Evolutionary conservation across 2,329 filamentous ascomycete genomes (phyloP), one percentile per base, ranked within the genome.

Genomic region (Pyrenophora teres): DNA sequence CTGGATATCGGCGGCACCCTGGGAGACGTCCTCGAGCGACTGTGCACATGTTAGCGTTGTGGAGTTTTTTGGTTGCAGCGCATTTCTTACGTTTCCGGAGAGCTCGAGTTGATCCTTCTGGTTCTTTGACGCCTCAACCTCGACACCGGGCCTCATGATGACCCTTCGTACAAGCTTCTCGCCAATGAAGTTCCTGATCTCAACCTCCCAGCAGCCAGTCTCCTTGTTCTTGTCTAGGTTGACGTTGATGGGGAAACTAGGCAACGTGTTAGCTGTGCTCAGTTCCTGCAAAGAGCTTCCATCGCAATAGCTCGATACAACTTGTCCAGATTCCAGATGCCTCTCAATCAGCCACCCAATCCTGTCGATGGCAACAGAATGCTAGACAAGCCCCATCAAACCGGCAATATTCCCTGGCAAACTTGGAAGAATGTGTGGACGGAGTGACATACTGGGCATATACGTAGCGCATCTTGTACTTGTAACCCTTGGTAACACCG

Each of bases 391-490:
- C 45, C 18, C 40, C n/a, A n/a, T 42, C 39, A 31, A 35, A 39
- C 31, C 6, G 42, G 6, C 46, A 13, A 7, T 36, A n/a, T n/a
- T 32, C 19, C 19, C 15, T 15, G 10, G 31, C 47, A 18, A 18
- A 7, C 19, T 16, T n/a, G 23, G 10, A 21, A 15, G 15, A 25
- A 44, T 31, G 38, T 33, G 42, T 32, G 39, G 18, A 16, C 35
- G 51, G 52, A 37, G 33, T 32, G 16, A 67, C 67, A 33, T 69
- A 70, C 67, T 99, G 94, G 78, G 94, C 94, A 80, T 99, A 99
- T 81, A 99, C 94, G 84, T 99, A 99, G 76, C 95, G 91, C 93
- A 99, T 97, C 90, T 99, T 99, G 89, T 99, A 99, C 85, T 95
- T 95, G 90, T 89, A 99, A 71, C 94, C 94, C 85, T 93, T 96